Conservation (phyloP, 106 monocot species). For the Agapanthus africanus region DNA sequence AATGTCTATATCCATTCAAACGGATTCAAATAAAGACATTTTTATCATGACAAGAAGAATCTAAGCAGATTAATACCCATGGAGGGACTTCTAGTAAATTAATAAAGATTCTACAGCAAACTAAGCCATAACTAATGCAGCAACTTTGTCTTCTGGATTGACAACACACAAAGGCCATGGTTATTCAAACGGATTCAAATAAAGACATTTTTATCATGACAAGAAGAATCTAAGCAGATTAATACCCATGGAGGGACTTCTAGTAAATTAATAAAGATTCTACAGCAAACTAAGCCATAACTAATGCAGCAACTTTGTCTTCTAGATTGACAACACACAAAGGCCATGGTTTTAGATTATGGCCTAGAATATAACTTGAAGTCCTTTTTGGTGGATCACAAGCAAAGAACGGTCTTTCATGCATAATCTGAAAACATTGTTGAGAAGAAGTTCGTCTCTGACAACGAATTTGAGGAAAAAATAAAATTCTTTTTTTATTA, state of each 20-base stretch:
- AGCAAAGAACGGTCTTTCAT: no score
- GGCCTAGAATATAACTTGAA: background rate
- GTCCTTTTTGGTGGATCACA: background rate
- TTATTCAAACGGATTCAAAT: no score
- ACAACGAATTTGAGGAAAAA: no score
- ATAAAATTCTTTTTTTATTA: no score
- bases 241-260: background rate
- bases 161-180: background rate
- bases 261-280: background rate
- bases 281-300: background rate
- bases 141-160: background rate
- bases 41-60: background rate
- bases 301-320: background rate
- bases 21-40: no score
- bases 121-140: background rate
- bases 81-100: background rate
- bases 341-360: background rate
- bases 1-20: no score
- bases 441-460: no score
- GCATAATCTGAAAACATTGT: no score
- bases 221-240: background rate
- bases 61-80: background rate
- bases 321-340: background rate
- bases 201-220: no score
- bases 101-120: background rate